These are phyloP conservation scores for Symbiotaphrina buchneri DNA, from an alignment of 495 filamentous ascomycete species.

Conservation along the genomic window DNA sequence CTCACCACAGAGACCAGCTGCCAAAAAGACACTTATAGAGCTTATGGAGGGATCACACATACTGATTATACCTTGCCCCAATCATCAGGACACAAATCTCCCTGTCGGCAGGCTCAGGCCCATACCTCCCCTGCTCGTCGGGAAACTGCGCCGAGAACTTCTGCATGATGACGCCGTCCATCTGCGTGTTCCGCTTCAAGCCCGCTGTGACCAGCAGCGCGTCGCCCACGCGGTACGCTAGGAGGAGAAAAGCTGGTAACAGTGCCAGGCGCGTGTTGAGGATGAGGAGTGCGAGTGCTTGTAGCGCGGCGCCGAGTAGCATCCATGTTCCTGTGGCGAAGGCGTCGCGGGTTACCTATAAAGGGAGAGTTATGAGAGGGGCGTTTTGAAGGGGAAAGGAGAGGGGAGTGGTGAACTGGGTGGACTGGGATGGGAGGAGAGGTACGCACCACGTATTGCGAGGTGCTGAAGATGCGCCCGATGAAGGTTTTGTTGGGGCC, in stretches of 20 bases:
- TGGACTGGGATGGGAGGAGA: no score
- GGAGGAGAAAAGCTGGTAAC: neutral
- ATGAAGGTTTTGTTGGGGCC: no score
- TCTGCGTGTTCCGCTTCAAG: neutral
- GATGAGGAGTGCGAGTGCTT: neutral
- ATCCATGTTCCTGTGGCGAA: neutral
- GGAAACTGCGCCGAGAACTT: constrained; percentile 1
- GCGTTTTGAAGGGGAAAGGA: no score
- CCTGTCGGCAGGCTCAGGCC: neutral
- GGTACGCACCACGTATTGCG: no score
- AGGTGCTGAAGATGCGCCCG: no score
- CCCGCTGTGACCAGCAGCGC: neutral
- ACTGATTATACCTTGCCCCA: neutral
- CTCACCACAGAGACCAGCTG: no score
- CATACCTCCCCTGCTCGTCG: neutral
- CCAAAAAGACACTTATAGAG: neutral
- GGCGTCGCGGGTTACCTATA: constrained; percentile 1
- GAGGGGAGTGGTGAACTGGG: no score
- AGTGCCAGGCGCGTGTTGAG: neutral
- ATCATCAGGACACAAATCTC: neutral
- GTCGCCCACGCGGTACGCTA: neutral
- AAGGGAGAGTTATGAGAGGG: no score
- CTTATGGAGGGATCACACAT: neutral
- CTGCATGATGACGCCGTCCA: neutral
- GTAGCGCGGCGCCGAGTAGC: neutral